phyloP scores from a whole-genome alignment of 129 eudicot species.

The Arctium minus region DNA sequence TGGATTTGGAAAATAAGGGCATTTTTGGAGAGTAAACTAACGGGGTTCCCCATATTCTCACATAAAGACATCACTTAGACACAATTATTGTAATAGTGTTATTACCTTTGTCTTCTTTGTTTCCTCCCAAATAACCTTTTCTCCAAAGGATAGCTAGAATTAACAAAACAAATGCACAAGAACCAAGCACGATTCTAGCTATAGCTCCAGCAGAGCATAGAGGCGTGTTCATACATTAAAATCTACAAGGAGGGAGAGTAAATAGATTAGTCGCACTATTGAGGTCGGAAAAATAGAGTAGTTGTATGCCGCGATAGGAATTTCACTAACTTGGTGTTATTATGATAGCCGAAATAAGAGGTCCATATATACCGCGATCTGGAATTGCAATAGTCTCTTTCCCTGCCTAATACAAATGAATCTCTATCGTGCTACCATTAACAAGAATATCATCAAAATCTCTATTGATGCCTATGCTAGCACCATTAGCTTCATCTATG shows the following conservation, averaged over 20 bases:
- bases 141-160: slow-evolving; percentile 44
- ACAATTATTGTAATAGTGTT: neutral
- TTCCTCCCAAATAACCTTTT: slow-evolving; percentile 52
- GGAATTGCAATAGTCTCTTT: slow-evolving; percentile 86
- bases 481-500: slow-evolving; percentile 59
- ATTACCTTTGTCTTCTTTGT: slow-evolving; percentile 54
- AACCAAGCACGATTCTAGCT: slow-evolving; percentile 61
- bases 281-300: neutral
- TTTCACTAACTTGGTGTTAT: slow-evolving; percentile 79
- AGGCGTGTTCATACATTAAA: slow-evolving; percentile 39
- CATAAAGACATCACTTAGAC: neutral
- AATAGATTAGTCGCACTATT: neutral
- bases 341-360: slow-evolving; percentile 76
- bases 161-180: slow-evolving; percentile 38
- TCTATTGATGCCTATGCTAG: slow-evolving; percentile 37
- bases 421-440: slow-evolving; percentile 72
- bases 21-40: neutral
- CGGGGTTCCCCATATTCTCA: neutral
- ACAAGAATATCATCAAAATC: slow-evolving; percentile 53
- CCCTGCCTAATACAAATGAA: slow-evolving; percentile 87
- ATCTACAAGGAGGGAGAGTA: slow-evolving; percentile 42
- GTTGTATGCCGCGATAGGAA: neutral
- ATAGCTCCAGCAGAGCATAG: slow-evolving; percentile 59
- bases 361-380: slow-evolving; percentile 70
- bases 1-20: neutral